Evolutionary conservation across 2,329 filamentous ascomycete species (phyloP).

Genomic region (Penicillium glabrum): DNA sequence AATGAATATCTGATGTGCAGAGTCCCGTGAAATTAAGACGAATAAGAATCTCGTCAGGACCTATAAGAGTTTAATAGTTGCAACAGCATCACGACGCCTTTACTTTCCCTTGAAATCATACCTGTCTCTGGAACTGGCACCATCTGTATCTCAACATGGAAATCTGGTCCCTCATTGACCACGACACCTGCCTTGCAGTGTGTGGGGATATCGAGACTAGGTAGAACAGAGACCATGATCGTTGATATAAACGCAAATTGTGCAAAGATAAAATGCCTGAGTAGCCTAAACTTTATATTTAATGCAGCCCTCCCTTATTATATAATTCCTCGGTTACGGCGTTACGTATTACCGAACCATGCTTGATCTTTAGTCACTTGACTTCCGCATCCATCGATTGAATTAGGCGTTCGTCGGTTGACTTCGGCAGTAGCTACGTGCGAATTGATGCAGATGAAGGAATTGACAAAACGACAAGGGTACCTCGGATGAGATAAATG

Average conservation of each 20-base stretch:
- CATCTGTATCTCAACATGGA: constrained; percentile 48
- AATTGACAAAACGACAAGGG: not conserved
- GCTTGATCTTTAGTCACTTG: too few relatives aligned
- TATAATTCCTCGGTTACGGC: too few relatives aligned
- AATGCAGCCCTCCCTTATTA: too few relatives aligned
- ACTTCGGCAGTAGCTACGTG: not conserved
- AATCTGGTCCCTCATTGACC: constrained; percentile 52
- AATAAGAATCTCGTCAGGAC: constrained; percentile 57
- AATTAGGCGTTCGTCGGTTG: too few relatives aligned
- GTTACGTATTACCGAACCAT: too few relatives aligned
- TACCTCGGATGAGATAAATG: not conserved
- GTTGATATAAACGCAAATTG: not conserved
- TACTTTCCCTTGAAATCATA: constrained; percentile 18
- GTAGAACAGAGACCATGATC: constrained; percentile 9
- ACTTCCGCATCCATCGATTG: too few relatives aligned
- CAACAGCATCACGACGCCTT: not conserved
- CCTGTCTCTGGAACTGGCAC: constrained; percentile 52
- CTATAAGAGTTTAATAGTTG: constrained; percentile 27
- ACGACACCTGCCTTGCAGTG: constrained; percentile 54
- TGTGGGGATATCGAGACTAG: constrained; percentile 40
- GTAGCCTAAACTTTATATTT: too few relatives aligned
- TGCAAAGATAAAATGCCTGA: not conserved
- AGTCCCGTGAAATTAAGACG: constrained; percentile 59
- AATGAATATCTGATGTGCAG: constrained; percentile 59
- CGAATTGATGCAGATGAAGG: not conserved